phyloP scores from a whole-genome alignment of 1,139 yeast genomes.

The Protomyces inundatus region DNA sequence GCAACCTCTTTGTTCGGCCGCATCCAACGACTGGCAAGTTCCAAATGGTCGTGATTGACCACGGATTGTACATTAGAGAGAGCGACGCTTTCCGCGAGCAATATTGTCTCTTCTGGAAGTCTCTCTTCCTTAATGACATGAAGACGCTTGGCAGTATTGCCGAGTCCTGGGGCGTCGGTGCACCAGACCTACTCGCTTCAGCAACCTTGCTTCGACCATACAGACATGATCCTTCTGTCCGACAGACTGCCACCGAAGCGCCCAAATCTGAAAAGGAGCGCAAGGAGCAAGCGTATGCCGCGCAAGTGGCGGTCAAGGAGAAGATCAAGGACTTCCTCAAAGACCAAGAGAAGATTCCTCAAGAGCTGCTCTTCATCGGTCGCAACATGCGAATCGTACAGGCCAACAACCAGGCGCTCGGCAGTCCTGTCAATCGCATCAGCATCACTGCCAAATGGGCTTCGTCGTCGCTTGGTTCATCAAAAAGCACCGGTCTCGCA shows the following conservation, averaged over 20 bases:
- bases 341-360: constrained; percentile 62
- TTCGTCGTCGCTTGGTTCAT: constrained; percentile 26
- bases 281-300: constrained; percentile 38
- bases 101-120: constrained; percentile 61
- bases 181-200: constrained; percentile 59
- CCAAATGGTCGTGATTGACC: constrained; percentile 64
- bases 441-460: constrained; percentile 49
- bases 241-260: constrained; percentile 29
- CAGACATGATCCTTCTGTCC: constrained; percentile 27
- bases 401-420: constrained; percentile 58
- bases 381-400: constrained; percentile 72
- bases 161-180: constrained; percentile 64
- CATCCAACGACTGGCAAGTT: constrained; percentile 37
- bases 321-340: constrained; percentile 49
- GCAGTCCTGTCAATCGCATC: constrained; percentile 68
- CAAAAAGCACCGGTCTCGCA: constrained; percentile 9
- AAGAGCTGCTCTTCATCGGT: constrained; percentile 59
- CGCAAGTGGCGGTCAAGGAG: constrained; percentile 41
- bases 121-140: constrained; percentile 52
- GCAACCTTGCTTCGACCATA: constrained; percentile 53
- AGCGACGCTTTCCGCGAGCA: constrained; percentile 50
- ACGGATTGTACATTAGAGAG: constrained; percentile 62
- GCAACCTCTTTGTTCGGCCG: constrained; percentile 57
- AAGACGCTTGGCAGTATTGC: constrained; percentile 50
- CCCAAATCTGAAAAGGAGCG: constrained; percentile 8